Conservation (phyloP, 169 alveolate genomes). For the Perkinsus marinus region DNA sequence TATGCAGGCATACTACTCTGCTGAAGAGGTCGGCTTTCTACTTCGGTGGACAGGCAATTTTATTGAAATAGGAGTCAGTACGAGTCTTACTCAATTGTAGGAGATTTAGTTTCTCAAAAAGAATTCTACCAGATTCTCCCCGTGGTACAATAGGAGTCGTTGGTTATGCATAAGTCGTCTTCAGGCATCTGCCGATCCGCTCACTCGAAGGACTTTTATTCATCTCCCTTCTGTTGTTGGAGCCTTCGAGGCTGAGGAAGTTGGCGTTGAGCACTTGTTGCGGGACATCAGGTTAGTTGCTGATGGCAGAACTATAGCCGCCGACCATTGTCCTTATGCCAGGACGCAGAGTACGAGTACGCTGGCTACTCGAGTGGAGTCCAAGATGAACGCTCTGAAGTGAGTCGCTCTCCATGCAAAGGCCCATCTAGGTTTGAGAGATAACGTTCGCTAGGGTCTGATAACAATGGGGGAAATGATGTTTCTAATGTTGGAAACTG, state of each 20-base stretch:
- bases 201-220: background rate
- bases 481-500: no score
- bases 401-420: background rate
- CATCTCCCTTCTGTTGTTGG: conserved; percentile 31
- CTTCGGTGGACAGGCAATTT: no score
- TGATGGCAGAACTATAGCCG: conserved; percentile 38
- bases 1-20: background rate
- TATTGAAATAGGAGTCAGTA: no score
- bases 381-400: background rate
- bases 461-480: no score
- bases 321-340: conserved; percentile 34
- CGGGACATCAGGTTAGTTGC: conserved; percentile 58
- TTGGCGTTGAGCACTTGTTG: conserved; percentile 88
- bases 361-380: conserved; percentile 56
- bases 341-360: conserved; percentile 45
- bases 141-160: no score
- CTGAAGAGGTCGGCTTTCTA: background rate
- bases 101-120: no score
- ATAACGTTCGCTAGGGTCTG: no score
- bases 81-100: no score
- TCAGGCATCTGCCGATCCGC: background rate
- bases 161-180: background rate
- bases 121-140: no score
- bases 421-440: no score
- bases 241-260: conserved; percentile 94